phyloP scores from a whole-genome alignment of 2,329 filamentous ascomycete genomes.

The Boeremia exigua region DNA sequence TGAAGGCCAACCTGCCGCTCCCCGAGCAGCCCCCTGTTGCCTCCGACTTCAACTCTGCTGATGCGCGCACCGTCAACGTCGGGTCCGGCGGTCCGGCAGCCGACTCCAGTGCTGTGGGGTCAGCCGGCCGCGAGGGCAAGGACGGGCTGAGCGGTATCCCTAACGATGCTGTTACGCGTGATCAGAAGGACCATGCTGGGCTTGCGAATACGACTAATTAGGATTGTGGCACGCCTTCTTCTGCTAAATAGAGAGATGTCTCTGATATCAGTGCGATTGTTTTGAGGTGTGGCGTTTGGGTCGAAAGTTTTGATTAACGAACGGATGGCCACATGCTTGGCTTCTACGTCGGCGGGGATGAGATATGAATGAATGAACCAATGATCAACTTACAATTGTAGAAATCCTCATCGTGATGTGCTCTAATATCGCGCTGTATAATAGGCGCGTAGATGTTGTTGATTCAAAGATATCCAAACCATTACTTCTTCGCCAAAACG shows the following conservation, averaged over 20 bases:
- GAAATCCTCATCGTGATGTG: too few species aligned
- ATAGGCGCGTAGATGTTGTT: background rate
- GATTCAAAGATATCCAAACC: too few species aligned
- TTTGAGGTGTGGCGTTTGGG: too few species aligned
- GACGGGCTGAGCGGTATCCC: conserved; percentile 64
- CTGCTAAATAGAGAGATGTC: background rate
- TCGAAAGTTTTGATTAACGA: too few species aligned
- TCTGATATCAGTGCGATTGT: too few species aligned
- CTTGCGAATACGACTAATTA: conserved; percentile 48
- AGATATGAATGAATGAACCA: too few species aligned
- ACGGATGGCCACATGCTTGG: too few species aligned
- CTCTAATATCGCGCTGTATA: background rate
- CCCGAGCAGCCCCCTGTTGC: conserved; percentile 77
- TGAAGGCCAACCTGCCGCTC: conserved; percentile 75
- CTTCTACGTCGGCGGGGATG: too few species aligned
- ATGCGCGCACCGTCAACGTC: conserved; percentile 72
- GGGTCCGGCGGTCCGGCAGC: conserved; percentile 63
- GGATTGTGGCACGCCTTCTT: conserved; percentile 10
- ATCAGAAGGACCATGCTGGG: conserved; percentile 50
- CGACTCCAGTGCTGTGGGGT: conserved; percentile 53
- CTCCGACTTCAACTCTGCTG: conserved; percentile 80
- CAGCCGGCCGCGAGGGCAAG: conserved; percentile 67
- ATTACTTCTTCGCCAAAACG: too few species aligned
- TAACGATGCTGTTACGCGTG: conserved; percentile 64
- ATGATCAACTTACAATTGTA: too few species aligned